phyloP scores from a whole-genome alignment of 805 yeast species.

The Candida corydali region DNA sequence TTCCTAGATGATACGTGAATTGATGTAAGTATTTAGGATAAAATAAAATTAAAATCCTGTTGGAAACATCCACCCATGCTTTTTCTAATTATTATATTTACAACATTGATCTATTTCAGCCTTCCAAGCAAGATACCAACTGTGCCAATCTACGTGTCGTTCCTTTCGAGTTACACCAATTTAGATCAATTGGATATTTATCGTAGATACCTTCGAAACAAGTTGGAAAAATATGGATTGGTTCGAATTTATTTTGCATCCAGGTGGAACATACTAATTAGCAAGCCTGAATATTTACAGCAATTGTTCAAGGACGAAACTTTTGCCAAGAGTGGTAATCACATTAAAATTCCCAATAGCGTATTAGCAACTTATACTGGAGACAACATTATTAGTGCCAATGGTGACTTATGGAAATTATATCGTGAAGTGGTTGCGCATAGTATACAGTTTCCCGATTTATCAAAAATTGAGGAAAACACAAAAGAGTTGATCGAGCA shows the following conservation, averaged over 20 bases:
- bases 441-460: conserved; percentile 49
- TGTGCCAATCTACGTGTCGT: conserved; percentile 56
- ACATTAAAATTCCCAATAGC: conserved; percentile 52
- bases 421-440: conserved; percentile 44
- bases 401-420: conserved; percentile 47
- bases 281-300: conserved; percentile 42
- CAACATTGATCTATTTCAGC: conserved; percentile 12
- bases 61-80: conserved; percentile 3
- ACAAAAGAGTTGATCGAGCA: conserved; percentile 28
- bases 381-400: conserved; percentile 57
- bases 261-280: conserved; percentile 55
- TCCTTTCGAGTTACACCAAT: conserved; percentile 39
- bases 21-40: conserved; percentile 3
- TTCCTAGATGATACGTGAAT: conserved; percentile 2
- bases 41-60: conserved; percentile 1
- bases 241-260: conserved; percentile 58
- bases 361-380: conserved; percentile 55
- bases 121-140: conserved; percentile 58
- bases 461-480: conserved; percentile 34
- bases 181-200: conserved; percentile 49
- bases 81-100: conserved; percentile 3
- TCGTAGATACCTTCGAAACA: conserved; percentile 36
- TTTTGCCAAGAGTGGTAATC: conserved; percentile 59
- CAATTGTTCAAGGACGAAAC: conserved; percentile 46
- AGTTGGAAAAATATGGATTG: conserved; percentile 51